Conservation (phyloP, 345 rosid species). For the Aquilaria sinensis region DNA sequence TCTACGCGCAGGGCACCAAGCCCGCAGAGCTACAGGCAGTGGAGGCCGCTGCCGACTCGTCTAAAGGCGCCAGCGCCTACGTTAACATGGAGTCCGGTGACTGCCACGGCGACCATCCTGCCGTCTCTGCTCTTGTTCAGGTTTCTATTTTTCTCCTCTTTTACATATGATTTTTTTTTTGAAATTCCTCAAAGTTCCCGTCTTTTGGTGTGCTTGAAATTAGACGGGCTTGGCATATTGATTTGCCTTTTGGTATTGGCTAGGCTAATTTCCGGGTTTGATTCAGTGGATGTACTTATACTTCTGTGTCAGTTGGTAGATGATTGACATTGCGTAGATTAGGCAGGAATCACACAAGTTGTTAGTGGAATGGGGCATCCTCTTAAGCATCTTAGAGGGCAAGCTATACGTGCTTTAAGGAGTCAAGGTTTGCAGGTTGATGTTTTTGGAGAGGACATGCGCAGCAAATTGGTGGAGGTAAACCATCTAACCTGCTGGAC, state of each 20-base stretch:
- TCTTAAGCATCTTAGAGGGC: constrained; percentile 79
- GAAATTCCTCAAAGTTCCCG: neutral
- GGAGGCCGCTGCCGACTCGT: constrained; percentile 54
- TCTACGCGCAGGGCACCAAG: constrained; percentile 85
- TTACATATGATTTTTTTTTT: neutral
- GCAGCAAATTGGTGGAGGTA: constrained; percentile 77
- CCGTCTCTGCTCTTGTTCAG: constrained; percentile 88
- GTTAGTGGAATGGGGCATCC: constrained; percentile 93
- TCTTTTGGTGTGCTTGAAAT: neutral
- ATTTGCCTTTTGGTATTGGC: neutral
- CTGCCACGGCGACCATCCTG: constrained; percentile 80
- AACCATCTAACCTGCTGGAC: constrained; percentile 5
- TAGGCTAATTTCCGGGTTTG: too few species aligned
- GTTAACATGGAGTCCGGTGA: constrained; percentile 92
- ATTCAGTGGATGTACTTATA: neutral
- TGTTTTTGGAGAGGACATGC: constrained; percentile 87
- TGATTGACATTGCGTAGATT: constrained; percentile 42
- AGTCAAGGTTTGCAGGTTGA: constrained; percentile 76
- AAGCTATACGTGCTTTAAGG: constrained; percentile 65
- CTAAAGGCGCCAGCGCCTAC: constrained; percentile 68
- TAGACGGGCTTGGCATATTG: neutral
- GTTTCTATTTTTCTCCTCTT: constrained; percentile 18
- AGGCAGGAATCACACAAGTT: constrained; percentile 83
- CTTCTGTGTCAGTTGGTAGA: constrained; percentile 3
- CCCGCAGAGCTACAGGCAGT: constrained; percentile 73